Evolutionary conservation across 225 moss, liverwort and hornwort genomes (phyloP).

Genomic region (Marchantia paleacea): DNA sequence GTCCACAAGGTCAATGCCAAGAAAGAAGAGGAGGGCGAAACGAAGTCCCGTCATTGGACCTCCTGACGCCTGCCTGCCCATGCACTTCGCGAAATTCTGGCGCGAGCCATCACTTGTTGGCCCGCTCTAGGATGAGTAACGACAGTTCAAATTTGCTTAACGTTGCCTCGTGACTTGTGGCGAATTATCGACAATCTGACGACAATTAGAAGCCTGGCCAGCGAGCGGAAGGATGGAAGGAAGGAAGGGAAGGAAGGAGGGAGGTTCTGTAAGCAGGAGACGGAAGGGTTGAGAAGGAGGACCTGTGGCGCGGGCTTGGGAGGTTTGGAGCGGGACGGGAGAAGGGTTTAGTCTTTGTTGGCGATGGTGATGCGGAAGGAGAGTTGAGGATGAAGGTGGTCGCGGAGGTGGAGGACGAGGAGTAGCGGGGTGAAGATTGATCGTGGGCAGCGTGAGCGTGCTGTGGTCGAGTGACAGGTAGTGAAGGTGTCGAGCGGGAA

Average conservation of each 20-base stretch:
- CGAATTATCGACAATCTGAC: neutral
- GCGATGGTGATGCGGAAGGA: neutral
- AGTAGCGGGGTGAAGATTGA: neutral
- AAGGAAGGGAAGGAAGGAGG: neutral
- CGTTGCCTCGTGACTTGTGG: neutral
- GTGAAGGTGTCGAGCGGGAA: neutral
- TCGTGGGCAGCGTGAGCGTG: neutral
- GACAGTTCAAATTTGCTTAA: neutral
- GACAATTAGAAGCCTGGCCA: neutral
- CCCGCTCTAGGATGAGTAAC: neutral
- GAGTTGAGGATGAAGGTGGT: neutral
- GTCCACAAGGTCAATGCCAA: neutral
- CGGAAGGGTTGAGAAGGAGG: neutral
- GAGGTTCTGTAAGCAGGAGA: neutral
- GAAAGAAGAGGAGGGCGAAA: neutral
- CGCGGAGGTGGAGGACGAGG: neutral
- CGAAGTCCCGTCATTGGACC: neutral
- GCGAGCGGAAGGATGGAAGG: neutral
- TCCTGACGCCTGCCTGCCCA: too few relatives aligned
- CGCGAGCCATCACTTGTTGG: neutral
- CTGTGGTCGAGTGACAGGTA: too few relatives aligned
- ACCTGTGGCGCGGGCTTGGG: neutral
- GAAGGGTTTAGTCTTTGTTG: neutral
- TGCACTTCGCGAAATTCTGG: neutral
- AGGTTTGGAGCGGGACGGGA: neutral